Percentiles rank a stretch among this genome's conserved stretches.
Conservation (phyloP, 345 rosid genomes). For the Citrus glauca region DNA sequence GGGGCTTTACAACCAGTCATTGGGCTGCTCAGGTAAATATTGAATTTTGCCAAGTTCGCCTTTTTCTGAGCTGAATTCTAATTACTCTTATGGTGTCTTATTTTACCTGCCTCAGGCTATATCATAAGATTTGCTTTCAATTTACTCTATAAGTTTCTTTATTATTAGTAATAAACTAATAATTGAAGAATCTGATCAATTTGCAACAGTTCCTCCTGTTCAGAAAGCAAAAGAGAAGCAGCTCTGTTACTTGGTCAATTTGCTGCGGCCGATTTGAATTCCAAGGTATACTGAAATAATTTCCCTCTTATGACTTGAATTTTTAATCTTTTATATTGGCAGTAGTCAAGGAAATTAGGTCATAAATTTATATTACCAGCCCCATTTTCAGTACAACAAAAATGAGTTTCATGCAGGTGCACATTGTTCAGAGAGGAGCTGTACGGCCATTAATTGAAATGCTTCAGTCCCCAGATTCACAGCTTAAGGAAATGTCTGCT, state of each 20-base stretch:
- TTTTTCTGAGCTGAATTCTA: slow-evolving; percentile 2
- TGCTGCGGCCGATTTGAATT: slow-evolving; percentile 75
- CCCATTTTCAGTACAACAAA: neutral
- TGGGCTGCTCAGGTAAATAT: slow-evolving; percentile 54
- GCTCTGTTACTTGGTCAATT: slow-evolving; percentile 77
- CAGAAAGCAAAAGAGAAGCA: slow-evolving; percentile 77
- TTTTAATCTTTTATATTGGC: neutral
- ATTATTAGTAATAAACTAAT: neutral
- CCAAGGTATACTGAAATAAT: slow-evolving; percentile 45
- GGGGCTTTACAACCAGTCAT: slow-evolving; percentile 88
- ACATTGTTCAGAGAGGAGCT: slow-evolving; percentile 81
- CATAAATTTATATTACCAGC: neutral
- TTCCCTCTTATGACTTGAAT: slow-evolving; percentile 6
- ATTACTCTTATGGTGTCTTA: neutral
- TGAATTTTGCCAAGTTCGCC: neutral
- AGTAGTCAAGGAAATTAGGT: neutral
- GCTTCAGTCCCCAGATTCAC: slow-evolving; percentile 61
- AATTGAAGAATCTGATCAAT: neutral
- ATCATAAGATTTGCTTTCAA: neutral
- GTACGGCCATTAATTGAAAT: slow-evolving; percentile 60
- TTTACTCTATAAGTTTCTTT: neutral
- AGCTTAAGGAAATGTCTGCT: slow-evolving; percentile 74
- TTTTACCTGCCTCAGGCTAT: neutral
- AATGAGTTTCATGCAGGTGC: slow-evolving; percentile 45
- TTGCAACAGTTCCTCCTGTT: slow-evolving; percentile 53